phyloP scores from a whole-genome alignment of 2,329 filamentous ascomycete genomes.

The Apiospora rasikravindrae region DNA sequence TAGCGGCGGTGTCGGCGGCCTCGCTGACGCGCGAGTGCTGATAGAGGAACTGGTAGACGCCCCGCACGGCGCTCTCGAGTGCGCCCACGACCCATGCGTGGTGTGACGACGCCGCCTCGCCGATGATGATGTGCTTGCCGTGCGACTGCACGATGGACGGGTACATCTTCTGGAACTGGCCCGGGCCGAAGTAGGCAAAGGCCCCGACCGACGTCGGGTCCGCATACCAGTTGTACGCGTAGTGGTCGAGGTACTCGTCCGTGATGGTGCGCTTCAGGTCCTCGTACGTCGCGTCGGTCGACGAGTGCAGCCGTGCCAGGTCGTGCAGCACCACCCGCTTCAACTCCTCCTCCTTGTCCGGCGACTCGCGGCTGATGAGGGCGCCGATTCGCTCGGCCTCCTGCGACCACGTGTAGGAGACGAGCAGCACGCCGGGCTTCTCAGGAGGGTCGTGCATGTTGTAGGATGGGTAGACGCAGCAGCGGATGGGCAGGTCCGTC shows the following conservation, averaged over 20 bases:
- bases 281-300: neutral
- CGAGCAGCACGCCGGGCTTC: conserved; percentile 40
- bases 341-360: conserved; percentile 32
- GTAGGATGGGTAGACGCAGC: conserved; percentile 45
- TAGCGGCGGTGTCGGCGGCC: neutral
- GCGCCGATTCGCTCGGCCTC: conserved; percentile 41
- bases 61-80: conserved; percentile 34
- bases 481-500: conserved; percentile 40
- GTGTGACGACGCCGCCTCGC: conserved; percentile 38
- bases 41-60: conserved; percentile 9
- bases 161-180: conserved; percentile 38
- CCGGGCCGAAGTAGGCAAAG: conserved; percentile 41
- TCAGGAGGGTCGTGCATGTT: conserved; percentile 33
- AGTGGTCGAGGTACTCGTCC: conserved; percentile 31
- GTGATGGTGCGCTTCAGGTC: conserved; percentile 17
- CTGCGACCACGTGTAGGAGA: conserved; percentile 44
- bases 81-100: conserved; percentile 42
- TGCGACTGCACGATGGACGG: conserved; percentile 33
- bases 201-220: conserved; percentile 38
- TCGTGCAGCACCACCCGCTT: conserved; percentile 35
- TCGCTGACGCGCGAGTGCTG: neutral
- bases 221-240: conserved; percentile 38
- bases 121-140: conserved; percentile 35
- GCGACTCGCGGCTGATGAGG: conserved; percentile 27
- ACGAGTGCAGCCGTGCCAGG: conserved; percentile 36